phyloP scores from a whole-genome alignment of 306 rosid genomes.

The Cajanus cajan region DNA sequence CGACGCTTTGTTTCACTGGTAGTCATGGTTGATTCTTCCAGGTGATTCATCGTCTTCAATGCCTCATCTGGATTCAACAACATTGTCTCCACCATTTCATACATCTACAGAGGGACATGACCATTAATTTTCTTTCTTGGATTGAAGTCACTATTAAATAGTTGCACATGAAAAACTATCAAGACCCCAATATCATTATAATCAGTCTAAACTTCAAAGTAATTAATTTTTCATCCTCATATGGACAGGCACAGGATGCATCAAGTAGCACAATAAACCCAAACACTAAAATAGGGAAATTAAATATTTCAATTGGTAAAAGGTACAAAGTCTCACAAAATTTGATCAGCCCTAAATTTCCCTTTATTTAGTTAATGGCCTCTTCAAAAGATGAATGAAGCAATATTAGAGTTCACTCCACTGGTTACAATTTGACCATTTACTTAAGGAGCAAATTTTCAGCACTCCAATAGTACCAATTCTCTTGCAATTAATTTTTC shows the following conservation, averaged over 20 bases:
- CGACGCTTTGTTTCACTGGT: constrained; percentile 50
- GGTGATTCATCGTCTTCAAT: constrained; percentile 50
- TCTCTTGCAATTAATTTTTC: not conserved
- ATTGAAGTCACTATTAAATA: not conserved
- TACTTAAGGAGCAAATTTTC: not conserved
- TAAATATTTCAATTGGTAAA: not conserved
- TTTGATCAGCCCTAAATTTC: constrained; percentile 5
- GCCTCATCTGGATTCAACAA: constrained; percentile 75
- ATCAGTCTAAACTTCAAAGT: not conserved
- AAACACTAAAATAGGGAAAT: not conserved
- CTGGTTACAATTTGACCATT: not conserved
- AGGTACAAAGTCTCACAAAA: not conserved
- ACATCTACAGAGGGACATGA: constrained; percentile 51
- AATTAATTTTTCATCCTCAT: not conserved
- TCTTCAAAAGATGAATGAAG: not conserved
- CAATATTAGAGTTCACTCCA: constrained; percentile 4
- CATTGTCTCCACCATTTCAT: constrained; percentile 85
- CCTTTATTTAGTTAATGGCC: not conserved
- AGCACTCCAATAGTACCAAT: not conserved
- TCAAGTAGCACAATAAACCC: not conserved
- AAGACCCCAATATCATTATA: not conserved
- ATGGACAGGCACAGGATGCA: not conserved
- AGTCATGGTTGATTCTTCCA: constrained; percentile 47
- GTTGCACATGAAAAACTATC: not conserved
- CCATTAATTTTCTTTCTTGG: not conserved